Conservation (phyloP, 306 rosid genomes). For the Prunus mongolica region DNA sequence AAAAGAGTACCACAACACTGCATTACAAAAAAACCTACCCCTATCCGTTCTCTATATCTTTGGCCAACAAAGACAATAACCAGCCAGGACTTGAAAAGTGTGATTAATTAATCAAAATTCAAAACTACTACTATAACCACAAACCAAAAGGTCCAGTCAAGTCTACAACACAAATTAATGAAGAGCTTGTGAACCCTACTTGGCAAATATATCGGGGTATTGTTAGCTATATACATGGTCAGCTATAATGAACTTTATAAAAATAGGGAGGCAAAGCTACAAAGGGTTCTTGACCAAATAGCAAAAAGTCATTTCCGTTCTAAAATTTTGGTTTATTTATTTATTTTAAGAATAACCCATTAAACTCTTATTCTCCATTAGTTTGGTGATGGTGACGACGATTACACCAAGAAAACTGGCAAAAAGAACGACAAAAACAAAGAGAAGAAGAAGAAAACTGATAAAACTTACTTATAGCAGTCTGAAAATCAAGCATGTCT, state of each 20-base stretch:
- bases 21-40: no score
- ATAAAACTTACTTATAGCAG: slow-evolving; percentile 39
- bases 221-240: background rate
- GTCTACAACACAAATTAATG: background rate
- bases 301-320: background rate
- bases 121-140: background rate
- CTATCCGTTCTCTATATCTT: no score
- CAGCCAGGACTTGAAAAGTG: background rate
- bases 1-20: no score
- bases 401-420: background rate
- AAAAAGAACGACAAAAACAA: background rate
- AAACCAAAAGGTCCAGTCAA: background rate
- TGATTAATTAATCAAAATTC: background rate
- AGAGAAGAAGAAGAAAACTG: background rate
- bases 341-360: background rate
- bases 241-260: background rate
- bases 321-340: background rate
- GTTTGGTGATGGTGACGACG: background rate
- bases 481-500: slow-evolving; percentile 25
- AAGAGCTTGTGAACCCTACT: background rate
- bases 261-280: background rate
- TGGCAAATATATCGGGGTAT: background rate
- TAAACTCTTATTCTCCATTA: no score
- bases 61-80: no score
- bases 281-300: background rate